A percentile compares a stretch with the other conserved stretches of the same genome.
Conservation (phyloP, 192 early-diverging fungal genomes). For the Dimargaris verticillata region DNA sequence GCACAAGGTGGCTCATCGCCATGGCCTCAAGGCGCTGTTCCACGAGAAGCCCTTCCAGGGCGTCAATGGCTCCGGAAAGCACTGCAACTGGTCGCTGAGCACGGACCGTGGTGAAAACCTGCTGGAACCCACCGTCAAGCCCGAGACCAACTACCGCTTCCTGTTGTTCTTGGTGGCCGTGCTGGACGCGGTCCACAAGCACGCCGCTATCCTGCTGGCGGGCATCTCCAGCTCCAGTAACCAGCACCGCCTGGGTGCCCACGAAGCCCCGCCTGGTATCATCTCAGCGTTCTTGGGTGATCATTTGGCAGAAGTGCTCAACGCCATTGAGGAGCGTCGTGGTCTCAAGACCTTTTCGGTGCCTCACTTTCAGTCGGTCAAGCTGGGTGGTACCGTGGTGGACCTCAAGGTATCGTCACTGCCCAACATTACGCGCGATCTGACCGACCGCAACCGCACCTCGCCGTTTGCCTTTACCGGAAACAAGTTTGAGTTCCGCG, state of each 20-base stretch:
- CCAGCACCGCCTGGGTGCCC: conserved; percentile 95
- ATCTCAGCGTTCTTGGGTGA: conserved; percentile 96
- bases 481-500: conserved; percentile 99
- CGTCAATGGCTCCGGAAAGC: conserved; percentile 97
- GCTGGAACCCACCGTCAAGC: conserved; percentile 84
- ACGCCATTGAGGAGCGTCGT: conserved; percentile 79
- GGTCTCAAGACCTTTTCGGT: conserved; percentile 73
- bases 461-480: conserved; percentile 99
- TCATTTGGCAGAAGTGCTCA: conserved; percentile 87
- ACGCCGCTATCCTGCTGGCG: conserved; percentile 80
- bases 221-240: conserved; percentile 88
- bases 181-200: conserved; percentile 80
- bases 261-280: conserved; percentile 95
- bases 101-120: conserved; percentile 95
- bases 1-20: conserved; percentile 91
- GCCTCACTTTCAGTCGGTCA: conserved; percentile 80
- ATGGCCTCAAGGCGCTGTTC: conserved; percentile 93
- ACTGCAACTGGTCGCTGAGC: conserved; percentile 95
- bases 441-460: conserved; percentile 99
- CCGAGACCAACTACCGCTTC: conserved; percentile 98
- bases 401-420: conserved; percentile 90
- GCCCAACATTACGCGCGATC: conserved; percentile 81
- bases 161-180: conserved; percentile 84
- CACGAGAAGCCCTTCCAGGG: conserved; percentile 99
- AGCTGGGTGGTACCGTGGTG: conserved; percentile 85